Conservation (phyloP, 176 grass and related monocot genomes). For the Oryza australiensis region DNA sequence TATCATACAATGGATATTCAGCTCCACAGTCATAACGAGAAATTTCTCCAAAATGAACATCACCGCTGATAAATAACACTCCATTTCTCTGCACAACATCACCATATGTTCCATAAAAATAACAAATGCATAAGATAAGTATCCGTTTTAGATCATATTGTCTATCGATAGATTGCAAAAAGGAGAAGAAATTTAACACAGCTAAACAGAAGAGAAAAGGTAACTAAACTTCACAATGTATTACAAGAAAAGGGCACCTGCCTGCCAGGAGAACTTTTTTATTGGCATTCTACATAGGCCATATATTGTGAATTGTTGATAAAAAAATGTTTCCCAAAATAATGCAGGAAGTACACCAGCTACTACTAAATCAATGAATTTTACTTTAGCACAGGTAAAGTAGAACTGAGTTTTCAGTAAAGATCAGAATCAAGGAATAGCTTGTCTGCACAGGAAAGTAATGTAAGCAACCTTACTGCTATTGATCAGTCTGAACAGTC, state of each 20-base stretch:
- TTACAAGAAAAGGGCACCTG: not conserved
- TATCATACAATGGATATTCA: conserved; percentile 78
- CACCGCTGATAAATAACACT: conserved; percentile 86
- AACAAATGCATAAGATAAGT: conserved; percentile 4
- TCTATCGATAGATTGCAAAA: not conserved
- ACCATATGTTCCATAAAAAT: not conserved
- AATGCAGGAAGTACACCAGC: not conserved
- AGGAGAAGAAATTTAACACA: not conserved
- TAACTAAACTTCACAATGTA: not conserved
- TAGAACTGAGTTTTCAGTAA: not conserved
- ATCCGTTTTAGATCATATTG: conserved; percentile 11
- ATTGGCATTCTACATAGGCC: not conserved
- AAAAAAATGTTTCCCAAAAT: not conserved
- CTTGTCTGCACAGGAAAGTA: conserved; percentile 6
- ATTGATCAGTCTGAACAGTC: conserved; percentile 78
- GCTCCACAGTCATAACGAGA: conserved; percentile 69
- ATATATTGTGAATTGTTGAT: not conserved
- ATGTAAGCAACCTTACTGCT: conserved; percentile 71
- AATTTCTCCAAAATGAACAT: conserved; percentile 99
- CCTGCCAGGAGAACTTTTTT: not conserved
- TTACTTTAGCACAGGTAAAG: conserved; percentile 3
- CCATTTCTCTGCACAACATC: conserved; percentile 68
- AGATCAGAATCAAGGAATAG: not conserved
- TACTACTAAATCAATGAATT: conserved; percentile 15
- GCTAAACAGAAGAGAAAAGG: not conserved